A percentile compares a stretch with the other conserved stretches of the same genome.
These are phyloP conservation scores for Aphanoascus verrucosus DNA, from an alignment of 2,329 filamentous ascomycete genomes.

Conservation along the genomic window DNA sequence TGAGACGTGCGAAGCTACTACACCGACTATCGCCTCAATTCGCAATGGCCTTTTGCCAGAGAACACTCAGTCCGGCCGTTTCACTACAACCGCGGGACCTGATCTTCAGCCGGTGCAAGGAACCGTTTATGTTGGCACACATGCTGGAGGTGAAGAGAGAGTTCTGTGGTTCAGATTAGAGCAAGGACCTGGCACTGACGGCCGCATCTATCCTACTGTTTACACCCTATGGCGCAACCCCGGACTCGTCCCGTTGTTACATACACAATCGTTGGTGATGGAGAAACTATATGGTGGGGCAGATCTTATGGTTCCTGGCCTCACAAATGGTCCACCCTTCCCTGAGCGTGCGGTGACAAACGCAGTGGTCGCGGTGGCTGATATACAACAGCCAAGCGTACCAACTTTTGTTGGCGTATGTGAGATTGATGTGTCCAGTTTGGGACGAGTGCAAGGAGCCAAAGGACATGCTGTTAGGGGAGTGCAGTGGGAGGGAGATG, in stretches of 20 bases:
- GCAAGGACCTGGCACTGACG: constrained; percentile 38
- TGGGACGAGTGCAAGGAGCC: constrained; percentile 47
- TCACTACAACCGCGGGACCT: constrained; percentile 54
- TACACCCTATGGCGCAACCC: constrained; percentile 59
- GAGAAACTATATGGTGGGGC: constrained; percentile 54
- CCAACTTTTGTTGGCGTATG: constrained; percentile 56
- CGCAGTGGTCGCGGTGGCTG: constrained; percentile 53
- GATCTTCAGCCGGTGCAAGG: constrained; percentile 52
- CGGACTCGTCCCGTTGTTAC: constrained; percentile 50
- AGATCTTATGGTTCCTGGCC: constrained; percentile 58
- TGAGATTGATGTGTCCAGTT: constrained; percentile 49
- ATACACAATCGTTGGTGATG: constrained; percentile 50
- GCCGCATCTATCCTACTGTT: constrained; percentile 40
- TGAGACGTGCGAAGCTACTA: constrained; percentile 32
- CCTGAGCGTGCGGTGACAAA: constrained; percentile 49
- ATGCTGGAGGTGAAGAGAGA: constrained; percentile 47
- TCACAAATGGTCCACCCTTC: constrained; percentile 55
- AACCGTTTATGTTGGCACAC: constrained; percentile 53
- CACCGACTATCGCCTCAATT: constrained; percentile 40
- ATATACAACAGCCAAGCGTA: constrained; percentile 48
- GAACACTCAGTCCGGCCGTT: constrained; percentile 51
- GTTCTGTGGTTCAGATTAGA: constrained; percentile 56
- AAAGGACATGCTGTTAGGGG: constrained; percentile 56
- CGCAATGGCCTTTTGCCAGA: constrained; percentile 54
- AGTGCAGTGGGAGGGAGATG: constrained; percentile 58